A percentile compares a stretch with the other conserved stretches of the same genome.
Conservation (phyloP, 345 rosid species). For the Kernera saxatilis region DNA sequence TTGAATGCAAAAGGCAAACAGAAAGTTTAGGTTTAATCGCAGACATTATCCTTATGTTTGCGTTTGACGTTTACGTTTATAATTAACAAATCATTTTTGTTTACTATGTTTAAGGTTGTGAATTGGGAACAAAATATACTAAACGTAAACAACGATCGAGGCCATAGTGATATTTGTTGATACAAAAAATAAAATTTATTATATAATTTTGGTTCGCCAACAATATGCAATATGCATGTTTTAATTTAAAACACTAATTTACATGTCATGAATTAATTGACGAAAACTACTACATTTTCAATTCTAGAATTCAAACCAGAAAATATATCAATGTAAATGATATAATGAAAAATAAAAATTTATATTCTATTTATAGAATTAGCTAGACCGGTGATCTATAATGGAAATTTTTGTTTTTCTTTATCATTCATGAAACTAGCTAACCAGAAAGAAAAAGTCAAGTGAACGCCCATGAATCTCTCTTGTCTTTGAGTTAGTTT, state of each 20-base stretch:
- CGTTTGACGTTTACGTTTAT: neutral
- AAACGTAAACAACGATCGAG: neutral
- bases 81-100: too few relatives aligned
- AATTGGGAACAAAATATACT: too few relatives aligned
- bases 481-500: neutral
- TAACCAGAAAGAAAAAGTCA: neutral
- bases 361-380: neutral
- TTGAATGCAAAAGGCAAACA: neutral
- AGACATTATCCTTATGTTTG: neutral
- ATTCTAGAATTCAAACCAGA: too few relatives aligned
- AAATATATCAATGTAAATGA: neutral
- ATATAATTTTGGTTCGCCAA: neutral
- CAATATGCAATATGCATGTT: too few relatives aligned
- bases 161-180: neutral
- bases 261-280: too few relatives aligned
- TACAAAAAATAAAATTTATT: neutral
- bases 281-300: too few relatives aligned
- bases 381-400: neutral
- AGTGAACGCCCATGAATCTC: conserved; percentile 18
- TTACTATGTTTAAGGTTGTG: too few relatives aligned
- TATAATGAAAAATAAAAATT: neutral
- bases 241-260: too few relatives aligned
- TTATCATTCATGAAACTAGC: neutral
- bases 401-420: too few relatives aligned
- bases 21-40: too few relatives aligned